Evolutionary conservation across 495 filamentous ascomycete species (phyloP).

Genomic region (Aspergillus heteromorphus): DNA sequence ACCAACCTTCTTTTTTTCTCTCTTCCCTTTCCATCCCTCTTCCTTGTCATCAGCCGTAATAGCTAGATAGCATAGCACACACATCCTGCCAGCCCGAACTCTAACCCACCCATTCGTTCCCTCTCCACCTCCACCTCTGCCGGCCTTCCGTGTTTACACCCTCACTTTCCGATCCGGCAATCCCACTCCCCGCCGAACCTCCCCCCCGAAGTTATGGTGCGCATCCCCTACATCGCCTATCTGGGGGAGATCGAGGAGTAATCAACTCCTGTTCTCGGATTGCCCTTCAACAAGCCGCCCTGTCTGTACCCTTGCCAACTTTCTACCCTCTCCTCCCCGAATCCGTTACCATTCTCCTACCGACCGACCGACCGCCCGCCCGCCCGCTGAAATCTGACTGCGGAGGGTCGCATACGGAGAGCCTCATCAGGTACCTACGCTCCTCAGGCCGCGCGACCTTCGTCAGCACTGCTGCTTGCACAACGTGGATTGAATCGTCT

Average conservation of each 20-base stretch:
- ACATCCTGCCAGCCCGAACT: neutral
- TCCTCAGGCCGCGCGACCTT: neutral
- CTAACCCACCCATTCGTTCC: slow-evolving; percentile 5
- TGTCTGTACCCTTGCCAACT: neutral
- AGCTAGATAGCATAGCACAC: too few species aligned
- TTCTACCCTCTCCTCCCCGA: neutral
- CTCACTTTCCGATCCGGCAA: slow-evolving; percentile 2
- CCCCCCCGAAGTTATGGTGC: slow-evolving; percentile 15
- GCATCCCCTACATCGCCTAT: slow-evolving; percentile 16
- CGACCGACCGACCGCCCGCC: neutral
- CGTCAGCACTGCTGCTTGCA: slow-evolving; percentile 13
- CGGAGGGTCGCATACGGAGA: slow-evolving; percentile 4
- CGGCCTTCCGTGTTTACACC: slow-evolving; percentile 10
- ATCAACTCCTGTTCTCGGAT: slow-evolving; percentile 8
- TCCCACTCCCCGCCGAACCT: slow-evolving; percentile 12
- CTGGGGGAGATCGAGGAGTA: slow-evolving; percentile 13
- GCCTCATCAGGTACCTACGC: slow-evolving; percentile 15
- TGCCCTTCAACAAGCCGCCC: neutral
- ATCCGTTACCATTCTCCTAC: neutral
- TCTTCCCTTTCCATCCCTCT: neutral
- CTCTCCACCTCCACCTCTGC: slow-evolving; percentile 4
- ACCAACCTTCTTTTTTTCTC: slow-evolving; percentile 6
- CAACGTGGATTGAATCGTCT: slow-evolving; percentile 41
- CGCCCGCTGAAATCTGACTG: neutral
- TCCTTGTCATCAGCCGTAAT: neutral